These are phyloP conservation scores for Solanum habrochaites DNA, from an alignment of 257 asterid species.

Conservation along the genomic window DNA sequence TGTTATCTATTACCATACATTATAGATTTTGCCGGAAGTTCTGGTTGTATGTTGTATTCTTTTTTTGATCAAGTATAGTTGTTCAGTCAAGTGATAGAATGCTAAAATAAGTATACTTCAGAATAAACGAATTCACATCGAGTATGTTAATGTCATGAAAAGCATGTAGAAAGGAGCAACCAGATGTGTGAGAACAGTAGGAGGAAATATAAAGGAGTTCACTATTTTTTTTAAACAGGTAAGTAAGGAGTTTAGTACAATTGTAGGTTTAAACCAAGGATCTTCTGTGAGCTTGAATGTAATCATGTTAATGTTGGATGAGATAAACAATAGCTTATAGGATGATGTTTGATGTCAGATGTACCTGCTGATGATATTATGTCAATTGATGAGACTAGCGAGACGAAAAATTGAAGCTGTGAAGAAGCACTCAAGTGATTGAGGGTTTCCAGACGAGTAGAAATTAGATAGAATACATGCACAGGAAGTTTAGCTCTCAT, in stretches of 20 bases:
- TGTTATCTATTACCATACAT: background rate
- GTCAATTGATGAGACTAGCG: background rate
- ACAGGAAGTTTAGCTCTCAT: background rate
- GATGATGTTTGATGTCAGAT: background rate
- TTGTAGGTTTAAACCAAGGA: background rate
- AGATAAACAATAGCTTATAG: background rate
- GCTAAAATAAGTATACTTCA: background rate
- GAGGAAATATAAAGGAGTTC: background rate
- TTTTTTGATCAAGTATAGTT: background rate
- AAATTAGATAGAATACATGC: background rate
- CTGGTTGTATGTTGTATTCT: background rate
- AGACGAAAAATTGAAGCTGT: background rate
- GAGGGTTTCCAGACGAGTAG: background rate
- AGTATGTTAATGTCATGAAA: background rate
- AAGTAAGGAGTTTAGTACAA: background rate
- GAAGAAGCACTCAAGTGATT: background rate
- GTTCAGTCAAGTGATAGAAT: background rate
- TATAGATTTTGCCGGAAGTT: background rate
- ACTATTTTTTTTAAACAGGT: background rate
- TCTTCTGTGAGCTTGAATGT: background rate
- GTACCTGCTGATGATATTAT: background rate
- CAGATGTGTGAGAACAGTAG: background rate
- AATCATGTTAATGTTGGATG: background rate
- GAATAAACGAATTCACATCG: background rate
- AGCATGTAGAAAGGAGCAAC: background rate